Evolutionary conservation across 352 stramenopile genomes (phyloP), one percentile per base, ranked within the genome.

Genomic region (Thalassiosira mediterranea): DNA sequence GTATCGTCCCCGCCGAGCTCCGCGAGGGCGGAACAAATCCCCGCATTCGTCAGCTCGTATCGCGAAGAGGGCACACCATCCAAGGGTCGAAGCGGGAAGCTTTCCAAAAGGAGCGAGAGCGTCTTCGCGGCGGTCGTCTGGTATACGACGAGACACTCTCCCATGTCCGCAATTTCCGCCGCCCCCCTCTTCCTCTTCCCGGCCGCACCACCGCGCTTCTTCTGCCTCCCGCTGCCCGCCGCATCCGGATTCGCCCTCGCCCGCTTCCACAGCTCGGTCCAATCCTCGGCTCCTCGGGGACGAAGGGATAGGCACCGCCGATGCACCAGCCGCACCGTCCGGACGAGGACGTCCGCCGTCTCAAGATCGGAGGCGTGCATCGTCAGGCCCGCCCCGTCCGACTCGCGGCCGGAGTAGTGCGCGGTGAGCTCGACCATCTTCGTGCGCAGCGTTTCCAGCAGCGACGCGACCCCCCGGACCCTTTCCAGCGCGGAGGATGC

Each of bases 371-470:
- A 49, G 4, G 52, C 21, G 46, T 54, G 26, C 44, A 72, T 58
- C 2, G 79, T 58, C 8, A 83, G 44, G 28, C 68, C 75, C 46
- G 48, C 59, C 54, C 52, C 47, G 32, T 64, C 54, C 4, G 54
- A 40, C 15, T 70, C 56, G 8, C 54, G 51, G 48, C 75, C 68
- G 31, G 28, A 62, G 37, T 83, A 68, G 17, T 11, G 2, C n/a
- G n/a, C n/a, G 34, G 57, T 73, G 28, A 83, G 42, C 37, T 83
- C 68, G 15, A 83, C 67, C 51, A 83, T 54, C 54, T 83, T 83
- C 23, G 68, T 59, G 19, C 75, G 68, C 10, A 79, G 51, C 31
- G 69, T 79, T 69, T 83, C 68, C 17, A 83, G 52, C 11, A 83
- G 49, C 47, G 75, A 72, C 5, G 49, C 56, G 5, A 79, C 56